phyloP scores from a whole-genome alignment of 805 yeast genomes.

The Candida peoriensis region DNA sequence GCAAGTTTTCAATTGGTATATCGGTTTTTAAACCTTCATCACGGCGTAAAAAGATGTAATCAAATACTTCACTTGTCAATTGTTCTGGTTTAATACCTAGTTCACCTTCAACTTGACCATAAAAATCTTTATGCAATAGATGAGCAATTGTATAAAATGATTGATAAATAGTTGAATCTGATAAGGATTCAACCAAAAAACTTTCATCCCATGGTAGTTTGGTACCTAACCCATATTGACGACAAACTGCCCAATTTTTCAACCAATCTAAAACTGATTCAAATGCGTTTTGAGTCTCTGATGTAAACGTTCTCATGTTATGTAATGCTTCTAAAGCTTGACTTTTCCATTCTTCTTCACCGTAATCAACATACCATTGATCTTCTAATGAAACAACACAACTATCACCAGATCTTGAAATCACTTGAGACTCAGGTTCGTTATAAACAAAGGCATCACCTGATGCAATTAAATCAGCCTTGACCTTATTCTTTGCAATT shows the following conservation, averaged over 20 bases:
- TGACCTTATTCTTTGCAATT: conserved; percentile 82
- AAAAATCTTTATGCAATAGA: conserved; percentile 78
- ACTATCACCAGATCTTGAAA: conserved; percentile 94
- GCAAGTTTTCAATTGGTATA: conserved; percentile 63
- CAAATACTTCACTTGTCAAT: conserved; percentile 90
- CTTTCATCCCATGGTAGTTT: conserved; percentile 95
- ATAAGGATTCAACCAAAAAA: conserved; percentile 87
- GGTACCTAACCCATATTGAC: conserved; percentile 95
- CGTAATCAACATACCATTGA: conserved; percentile 97
- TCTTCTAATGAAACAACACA: conserved; percentile 97
- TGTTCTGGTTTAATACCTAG: conserved; percentile 74
- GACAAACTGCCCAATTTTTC: conserved; percentile 96
- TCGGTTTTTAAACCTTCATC: conserved; percentile 45
- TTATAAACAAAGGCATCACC: conserved; percentile 85
- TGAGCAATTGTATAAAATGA: conserved; percentile 90
- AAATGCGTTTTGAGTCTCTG: conserved; percentile 86
- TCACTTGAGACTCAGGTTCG: conserved; percentile 88
- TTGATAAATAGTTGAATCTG: conserved; percentile 95
- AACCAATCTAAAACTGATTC: conserved; percentile 95
- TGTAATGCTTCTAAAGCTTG: conserved; percentile 76
- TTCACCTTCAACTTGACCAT: conserved; percentile 72
- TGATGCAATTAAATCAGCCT: conserved; percentile 68
- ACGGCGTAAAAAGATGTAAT: conserved; percentile 74
- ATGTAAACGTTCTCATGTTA: conserved; percentile 69
- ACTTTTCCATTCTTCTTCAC: conserved; percentile 86